phyloP scores from a whole-genome alignment of 805 yeast genomes.

The Lipomyces yamadae region DNA sequence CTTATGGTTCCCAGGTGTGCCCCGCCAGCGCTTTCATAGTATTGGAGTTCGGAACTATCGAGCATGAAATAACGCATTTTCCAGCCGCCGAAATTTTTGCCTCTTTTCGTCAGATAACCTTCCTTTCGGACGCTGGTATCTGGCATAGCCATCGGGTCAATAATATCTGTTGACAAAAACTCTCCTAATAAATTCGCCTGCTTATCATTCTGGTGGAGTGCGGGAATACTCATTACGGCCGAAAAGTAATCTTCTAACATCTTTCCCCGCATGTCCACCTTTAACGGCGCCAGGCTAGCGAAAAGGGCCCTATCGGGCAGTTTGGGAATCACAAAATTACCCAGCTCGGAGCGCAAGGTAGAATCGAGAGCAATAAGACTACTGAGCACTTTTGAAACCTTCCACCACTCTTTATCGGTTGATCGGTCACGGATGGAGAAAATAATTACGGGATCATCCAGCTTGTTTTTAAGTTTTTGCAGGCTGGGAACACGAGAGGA shows the following conservation, averaged over 20 bases:
- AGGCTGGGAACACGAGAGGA: conserved; percentile 44
- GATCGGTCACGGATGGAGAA: conserved; percentile 68
- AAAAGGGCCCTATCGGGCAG: conserved; percentile 70
- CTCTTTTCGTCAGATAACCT: conserved; percentile 67
- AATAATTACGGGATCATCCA: conserved; percentile 64
- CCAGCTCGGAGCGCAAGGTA: conserved; percentile 56
- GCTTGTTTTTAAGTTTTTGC: conserved; percentile 44
- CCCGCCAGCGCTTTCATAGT: conserved; percentile 64
- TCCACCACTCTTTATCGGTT: conserved; percentile 71
- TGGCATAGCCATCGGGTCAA: conserved; percentile 54
- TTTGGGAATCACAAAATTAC: conserved; percentile 56
- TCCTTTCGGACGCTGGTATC: conserved; percentile 59
- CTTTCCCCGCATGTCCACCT: conserved; percentile 64
- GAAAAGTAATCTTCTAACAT: conserved; percentile 64
- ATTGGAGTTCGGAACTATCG: conserved; percentile 61
- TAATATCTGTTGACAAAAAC: conserved; percentile 69
- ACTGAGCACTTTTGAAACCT: conserved; percentile 65
- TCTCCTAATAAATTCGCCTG: conserved; percentile 61
- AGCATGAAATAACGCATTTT: conserved; percentile 70
- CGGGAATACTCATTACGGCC: conserved; percentile 60
- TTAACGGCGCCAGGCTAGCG: conserved; percentile 61
- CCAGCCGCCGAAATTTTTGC: conserved; percentile 73
- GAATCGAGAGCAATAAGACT: conserved; percentile 67
- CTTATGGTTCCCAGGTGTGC: conserved; percentile 57
- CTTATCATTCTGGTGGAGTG: conserved; percentile 53